Evolutionary conservation across 106 monocot genomes (phyloP).

Genomic region (Dactylorhiza incarnata): DNA sequence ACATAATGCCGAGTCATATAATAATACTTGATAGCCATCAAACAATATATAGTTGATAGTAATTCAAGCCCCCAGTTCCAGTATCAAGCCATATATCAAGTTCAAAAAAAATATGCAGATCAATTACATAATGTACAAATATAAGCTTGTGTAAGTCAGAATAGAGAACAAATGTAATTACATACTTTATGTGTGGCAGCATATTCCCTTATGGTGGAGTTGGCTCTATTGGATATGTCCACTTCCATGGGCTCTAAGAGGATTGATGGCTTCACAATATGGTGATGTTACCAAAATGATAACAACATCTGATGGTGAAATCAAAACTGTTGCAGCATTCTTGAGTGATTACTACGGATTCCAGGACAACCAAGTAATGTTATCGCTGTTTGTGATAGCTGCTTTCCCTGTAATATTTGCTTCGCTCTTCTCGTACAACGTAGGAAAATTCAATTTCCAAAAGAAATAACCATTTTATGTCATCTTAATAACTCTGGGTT

Average conservation of each 20-base stretch:
- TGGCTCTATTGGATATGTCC: conserved; percentile 13
- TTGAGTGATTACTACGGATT: conserved; percentile 6
- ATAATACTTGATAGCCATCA: too few relatives aligned
- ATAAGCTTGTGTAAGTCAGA: too few relatives aligned
- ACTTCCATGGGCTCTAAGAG: conserved; percentile 11
- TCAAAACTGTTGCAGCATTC: neutral
- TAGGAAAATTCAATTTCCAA: conserved; percentile 17
- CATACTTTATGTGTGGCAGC: neutral
- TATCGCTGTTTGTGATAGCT: conserved; percentile 3
- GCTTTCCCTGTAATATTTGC: conserved; percentile 4
- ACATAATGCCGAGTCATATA: too few relatives aligned
- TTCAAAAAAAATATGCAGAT: too few relatives aligned
- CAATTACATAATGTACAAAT: too few relatives aligned
- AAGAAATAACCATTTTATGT: conserved; percentile 3
- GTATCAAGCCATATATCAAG: too few relatives aligned
- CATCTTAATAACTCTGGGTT: too few relatives aligned
- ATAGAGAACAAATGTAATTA: too few relatives aligned
- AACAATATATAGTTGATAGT: too few relatives aligned
- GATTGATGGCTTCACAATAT: conserved; percentile 15
- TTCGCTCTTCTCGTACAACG: neutral
- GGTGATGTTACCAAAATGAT: conserved; percentile 9
- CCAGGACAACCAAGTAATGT: neutral
- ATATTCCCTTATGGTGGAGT: conserved; percentile 16
- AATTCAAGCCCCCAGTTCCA: too few relatives aligned
- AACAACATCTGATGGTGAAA: conserved; percentile 1